Base-by-base conservation (phyloP, 2,329 filamentous ascomycete species). In the Colletotrichum sp. region DNA sequence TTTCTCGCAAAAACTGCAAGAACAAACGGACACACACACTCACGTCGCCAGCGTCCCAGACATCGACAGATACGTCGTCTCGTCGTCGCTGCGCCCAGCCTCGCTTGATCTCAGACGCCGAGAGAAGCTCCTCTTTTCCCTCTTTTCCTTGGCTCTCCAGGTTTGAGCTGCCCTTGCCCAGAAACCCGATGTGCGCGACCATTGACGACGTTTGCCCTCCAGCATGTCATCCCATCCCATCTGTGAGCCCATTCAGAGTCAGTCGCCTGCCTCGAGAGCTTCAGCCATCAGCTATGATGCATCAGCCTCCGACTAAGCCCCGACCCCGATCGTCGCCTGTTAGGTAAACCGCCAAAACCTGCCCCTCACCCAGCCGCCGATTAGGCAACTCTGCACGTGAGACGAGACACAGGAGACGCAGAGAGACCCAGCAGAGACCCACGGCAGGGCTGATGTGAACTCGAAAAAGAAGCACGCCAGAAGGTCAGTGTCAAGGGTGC, bases 211-310 rank as follows among this genome's bases (percentile, higher is more conserved):
- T 52, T 65, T 75, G 55, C 70, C 70, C 70, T 65, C 22, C 57
- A 39, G 64, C 15, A 68, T 75, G 64, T 22, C 73, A 65, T 73
- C 70, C 34, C 70, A 73, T 73, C 70, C 70, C 64, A 36, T 60
- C 65, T 59, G 19, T 73, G 73, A 73, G 64, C 73, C 70, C 70
- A 75, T 75, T 52, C 73, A 60, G 65, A 73, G 59, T 64, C 64
- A 65, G 59, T 65, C 32, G 16, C 25, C 39, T 61, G 59, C 28
- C 16, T 61, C 27, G 25, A 61, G 44, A 52, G 27, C 44, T 52
- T 30, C 36, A 61, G 30, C 25, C 36, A 22, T n/a, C n/a, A 52
- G 27, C 27, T 61, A 25, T 32, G 32, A 30, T 66, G 63, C 65
- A 71, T 34, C 32, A 75, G 57, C 72, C 69, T 57, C 39, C 52